Conservation (phyloP, 23 red algal genomes). For the Agarophyton chilense region DNA sequence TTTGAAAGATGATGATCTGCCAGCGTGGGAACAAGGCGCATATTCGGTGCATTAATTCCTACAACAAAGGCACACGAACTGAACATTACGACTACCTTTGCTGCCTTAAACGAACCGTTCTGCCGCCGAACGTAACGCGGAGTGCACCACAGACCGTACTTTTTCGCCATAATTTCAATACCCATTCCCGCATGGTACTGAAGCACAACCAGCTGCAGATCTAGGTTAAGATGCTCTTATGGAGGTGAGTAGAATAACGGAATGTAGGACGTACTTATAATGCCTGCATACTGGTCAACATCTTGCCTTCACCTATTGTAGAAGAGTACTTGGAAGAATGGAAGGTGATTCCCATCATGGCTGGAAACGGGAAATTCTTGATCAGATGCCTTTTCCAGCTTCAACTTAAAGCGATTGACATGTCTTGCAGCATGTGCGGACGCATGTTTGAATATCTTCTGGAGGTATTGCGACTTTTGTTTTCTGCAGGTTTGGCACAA, state of each 20-base stretch:
- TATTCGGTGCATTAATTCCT: slow-evolving; percentile 6
- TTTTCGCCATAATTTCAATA: not conserved
- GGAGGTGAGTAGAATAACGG: not conserved
- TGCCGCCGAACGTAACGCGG: not conserved
- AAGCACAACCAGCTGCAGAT: not conserved
- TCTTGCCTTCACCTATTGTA: not conserved
- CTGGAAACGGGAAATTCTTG: too few relatives aligned
- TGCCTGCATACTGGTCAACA: not conserved
- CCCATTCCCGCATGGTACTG: not conserved
- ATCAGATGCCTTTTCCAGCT: too few relatives aligned
- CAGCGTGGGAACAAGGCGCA: not conserved
- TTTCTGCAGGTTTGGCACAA: too few relatives aligned
- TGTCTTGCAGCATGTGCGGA: too few relatives aligned
- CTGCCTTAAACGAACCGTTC: not conserved
- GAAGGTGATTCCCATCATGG: too few relatives aligned
- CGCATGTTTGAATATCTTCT: too few relatives aligned
- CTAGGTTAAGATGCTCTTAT: not conserved
- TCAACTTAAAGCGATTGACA: too few relatives aligned
- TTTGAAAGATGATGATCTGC: not conserved
- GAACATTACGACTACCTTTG: not conserved
- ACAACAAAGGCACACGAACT: slow-evolving; percentile 7
- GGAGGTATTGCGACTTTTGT: too few relatives aligned
- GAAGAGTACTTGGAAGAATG: too few relatives aligned
- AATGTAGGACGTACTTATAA: not conserved
- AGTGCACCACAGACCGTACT: not conserved